Base-by-base conservation (phyloP, 2,329 filamentous ascomycete genomes). In the Verticillium zaregamsianum region DNA sequence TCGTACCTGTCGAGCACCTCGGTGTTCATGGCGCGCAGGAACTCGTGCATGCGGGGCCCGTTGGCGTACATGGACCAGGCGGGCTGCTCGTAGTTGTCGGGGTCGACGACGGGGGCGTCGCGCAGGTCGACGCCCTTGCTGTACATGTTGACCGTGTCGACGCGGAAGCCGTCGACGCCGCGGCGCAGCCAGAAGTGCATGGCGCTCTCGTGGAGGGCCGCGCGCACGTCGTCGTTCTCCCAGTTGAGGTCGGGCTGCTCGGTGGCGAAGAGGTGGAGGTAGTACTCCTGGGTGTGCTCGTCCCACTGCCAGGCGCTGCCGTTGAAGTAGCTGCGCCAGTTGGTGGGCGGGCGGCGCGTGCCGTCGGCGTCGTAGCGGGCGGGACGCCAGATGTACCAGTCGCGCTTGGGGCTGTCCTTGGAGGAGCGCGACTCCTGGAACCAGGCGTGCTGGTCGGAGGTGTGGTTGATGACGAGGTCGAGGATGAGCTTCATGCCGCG, bases 221-320 rank as follows among this genome's bases (percentile, higher is more conserved):
- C 77, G 17, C 90, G 83, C 0, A 90, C 85, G 11, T 83, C 85
- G 0, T 81, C 80, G 62, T 89, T 90, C 69, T 93, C 90, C 90
- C 91, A 95, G 75, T 95, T 95, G n/a, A 95, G 80, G 68, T 95
- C 92, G 0, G 92, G 91, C 71, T 94, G 91, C 66, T 91, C 86
- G 5, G 83, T 83, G 7, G 88, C 86, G 72, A 92, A 96, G 12
- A 95, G 80, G 64, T 90, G 87, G 0, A 93, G 83, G 68, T 92
- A 93, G 72, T 92, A 93, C 73, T 93, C 89, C 57, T 82, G 80
- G 0, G 90, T 91, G n/a, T 75, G 71, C 66, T 90, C 86, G 68
- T 93, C 90, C 78, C 86, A 93, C 63, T 87, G 79, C 90, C 89
- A 92, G 0, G 82, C 85, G 59, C 83, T 83, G 17, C 82, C 83